These are phyloP conservation scores for Piper betle DNA, from an alignment of 164 flowering plant species.

Conservation along the genomic window DNA sequence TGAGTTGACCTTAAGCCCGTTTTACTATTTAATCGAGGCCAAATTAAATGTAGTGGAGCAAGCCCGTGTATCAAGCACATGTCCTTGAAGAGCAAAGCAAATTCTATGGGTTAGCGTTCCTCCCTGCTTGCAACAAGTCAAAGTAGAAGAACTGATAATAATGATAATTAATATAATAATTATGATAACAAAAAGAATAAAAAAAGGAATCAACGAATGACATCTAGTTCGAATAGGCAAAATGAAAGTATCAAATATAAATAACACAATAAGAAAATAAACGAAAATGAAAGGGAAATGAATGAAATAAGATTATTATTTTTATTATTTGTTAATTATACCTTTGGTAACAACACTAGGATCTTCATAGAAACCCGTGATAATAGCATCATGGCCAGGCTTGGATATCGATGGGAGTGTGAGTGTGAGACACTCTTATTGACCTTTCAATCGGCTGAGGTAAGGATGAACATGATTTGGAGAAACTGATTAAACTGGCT, in stretches of 20 bases:
- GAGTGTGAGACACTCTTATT: conserved; percentile 97
- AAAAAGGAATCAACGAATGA: neutral
- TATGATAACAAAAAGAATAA: neutral
- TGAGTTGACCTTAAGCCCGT: too few species aligned
- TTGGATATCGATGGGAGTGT: conserved; percentile 95
- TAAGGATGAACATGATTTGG: too few species aligned
- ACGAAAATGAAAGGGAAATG: neutral
- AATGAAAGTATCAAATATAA: neutral
- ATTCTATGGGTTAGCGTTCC: conserved; percentile 99
- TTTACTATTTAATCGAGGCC: too few species aligned
- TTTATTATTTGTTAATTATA: neutral
- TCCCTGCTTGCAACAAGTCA: conserved; percentile 36
- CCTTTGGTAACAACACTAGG: conserved; percentile 98
- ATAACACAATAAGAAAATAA: neutral
- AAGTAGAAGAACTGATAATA: neutral
- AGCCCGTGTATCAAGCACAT: too few species aligned
- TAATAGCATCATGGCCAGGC: conserved; percentile 93
- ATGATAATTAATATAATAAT: neutral
- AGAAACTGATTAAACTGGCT: too few species aligned
- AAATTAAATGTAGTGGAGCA: too few species aligned
- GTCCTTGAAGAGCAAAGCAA: conserved; percentile 77
- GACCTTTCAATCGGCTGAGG: conserved; percentile 58
- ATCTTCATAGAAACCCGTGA: conserved; percentile 96
- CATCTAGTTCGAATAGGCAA: too few species aligned
- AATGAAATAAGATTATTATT: too few species aligned